A percentile compares a stretch with the other conserved stretches of the same genome.
These are phyloP conservation scores for Quercus lobata DNA, from an alignment of 331 rosid species.

Conservation along the genomic window DNA sequence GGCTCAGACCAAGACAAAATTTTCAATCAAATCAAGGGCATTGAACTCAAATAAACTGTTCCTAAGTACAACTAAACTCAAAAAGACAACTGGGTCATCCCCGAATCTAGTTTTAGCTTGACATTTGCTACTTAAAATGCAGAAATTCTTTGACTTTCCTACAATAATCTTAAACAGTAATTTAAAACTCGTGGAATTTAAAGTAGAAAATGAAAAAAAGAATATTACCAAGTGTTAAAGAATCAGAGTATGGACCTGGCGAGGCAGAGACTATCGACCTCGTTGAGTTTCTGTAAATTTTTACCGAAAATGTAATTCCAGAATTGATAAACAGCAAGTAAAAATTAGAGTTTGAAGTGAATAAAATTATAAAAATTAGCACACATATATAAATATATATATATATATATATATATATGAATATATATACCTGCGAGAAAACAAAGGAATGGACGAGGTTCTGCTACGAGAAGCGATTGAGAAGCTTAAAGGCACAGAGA, in stretches of 20 bases:
- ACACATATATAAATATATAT: background rate
- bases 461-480: constrained; percentile 45
- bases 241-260: constrained; percentile 42
- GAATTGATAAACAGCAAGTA: background rate
- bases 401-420: background rate
- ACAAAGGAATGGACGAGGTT: constrained; percentile 25
- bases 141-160: background rate
- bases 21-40: background rate
- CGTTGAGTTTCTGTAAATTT: constrained; percentile 36
- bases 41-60: background rate
- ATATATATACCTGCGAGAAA: constrained; percentile 41
- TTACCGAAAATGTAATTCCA: background rate
- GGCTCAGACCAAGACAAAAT: background rate
- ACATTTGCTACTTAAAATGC: background rate
- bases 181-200: background rate
- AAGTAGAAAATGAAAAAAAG: background rate
- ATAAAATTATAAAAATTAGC: background rate
- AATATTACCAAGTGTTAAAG: constrained; percentile 45
- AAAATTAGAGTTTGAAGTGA: background rate
- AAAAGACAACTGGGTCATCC: background rate
- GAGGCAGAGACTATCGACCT: constrained; percentile 47
- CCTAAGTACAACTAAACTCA: background rate
- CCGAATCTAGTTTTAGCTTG: background rate
- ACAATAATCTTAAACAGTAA: background rate
- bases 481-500: constrained; percentile 55